phyloP scores from a whole-genome alignment of 2,329 filamentous ascomycete species.

The Knufia petricola region DNA sequence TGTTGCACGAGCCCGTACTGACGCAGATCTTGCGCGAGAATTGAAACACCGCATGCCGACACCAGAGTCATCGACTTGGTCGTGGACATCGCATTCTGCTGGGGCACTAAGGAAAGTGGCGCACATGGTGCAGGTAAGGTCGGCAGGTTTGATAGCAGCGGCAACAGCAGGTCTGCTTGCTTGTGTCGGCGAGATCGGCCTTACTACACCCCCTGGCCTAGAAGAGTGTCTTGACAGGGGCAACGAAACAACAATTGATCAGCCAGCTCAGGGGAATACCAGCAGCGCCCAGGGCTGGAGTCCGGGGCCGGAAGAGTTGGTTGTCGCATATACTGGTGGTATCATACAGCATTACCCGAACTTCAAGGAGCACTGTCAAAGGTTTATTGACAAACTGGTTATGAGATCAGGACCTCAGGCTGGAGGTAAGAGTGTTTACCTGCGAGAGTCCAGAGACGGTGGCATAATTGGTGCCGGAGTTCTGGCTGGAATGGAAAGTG shows the following conservation, averaged over 20 bases:
- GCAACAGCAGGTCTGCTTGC: slow-evolving; percentile 60
- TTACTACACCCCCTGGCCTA: slow-evolving; percentile 23
- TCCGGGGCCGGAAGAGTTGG: slow-evolving; percentile 48
- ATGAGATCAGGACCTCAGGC: slow-evolving; percentile 37
- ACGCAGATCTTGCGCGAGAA: slow-evolving; percentile 38
- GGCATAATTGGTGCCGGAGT: slow-evolving; percentile 49
- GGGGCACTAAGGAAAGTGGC: slow-evolving; percentile 56
- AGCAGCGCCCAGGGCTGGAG: slow-evolving; percentile 2
- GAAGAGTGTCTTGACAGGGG: slow-evolving; percentile 15
- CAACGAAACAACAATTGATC: no score
- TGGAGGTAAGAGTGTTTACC: slow-evolving; percentile 41
- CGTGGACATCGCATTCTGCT: slow-evolving; percentile 55
- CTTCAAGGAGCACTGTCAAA: slow-evolving; percentile 60
- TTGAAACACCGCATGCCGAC: slow-evolving; percentile 45
- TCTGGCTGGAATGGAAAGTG: slow-evolving; percentile 39
- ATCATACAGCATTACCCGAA: slow-evolving; percentile 73
- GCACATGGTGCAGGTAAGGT: slow-evolving; percentile 60
- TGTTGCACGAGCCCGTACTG: slow-evolving; percentile 45
- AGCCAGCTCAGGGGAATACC: background rate
- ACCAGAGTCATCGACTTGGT: slow-evolving; percentile 40
- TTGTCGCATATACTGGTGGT: slow-evolving; percentile 70
- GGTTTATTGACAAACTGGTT: slow-evolving; percentile 52
- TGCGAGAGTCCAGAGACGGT: slow-evolving; percentile 44
- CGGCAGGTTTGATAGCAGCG: slow-evolving; percentile 64
- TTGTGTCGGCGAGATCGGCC: slow-evolving; percentile 56